Evolutionary conservation across 2,329 filamentous ascomycete genomes (phyloP), one percentile per base, ranked within the genome.

Genomic region (Penicillium occitanis): DNA sequence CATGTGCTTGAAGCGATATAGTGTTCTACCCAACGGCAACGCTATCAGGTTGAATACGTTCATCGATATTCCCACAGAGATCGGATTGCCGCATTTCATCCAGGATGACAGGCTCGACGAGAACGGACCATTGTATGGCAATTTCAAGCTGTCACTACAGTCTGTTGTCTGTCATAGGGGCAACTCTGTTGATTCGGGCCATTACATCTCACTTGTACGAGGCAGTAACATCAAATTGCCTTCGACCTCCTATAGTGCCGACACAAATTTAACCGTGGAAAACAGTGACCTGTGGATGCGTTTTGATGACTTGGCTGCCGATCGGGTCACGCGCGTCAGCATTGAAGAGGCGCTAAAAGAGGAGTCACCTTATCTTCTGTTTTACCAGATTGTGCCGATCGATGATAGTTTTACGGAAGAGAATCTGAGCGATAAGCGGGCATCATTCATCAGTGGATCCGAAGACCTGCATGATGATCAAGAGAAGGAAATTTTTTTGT

Each of bases 321-420:
- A 88, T 65, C 87, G 94, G 30, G 90, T 98, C 2, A 85, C 84
- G 0, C 85, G 90, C 64, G 88, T 97, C 59, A 87, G 96, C 72
- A 90, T 97, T 69, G 89, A 91, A 68, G 80, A 90, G 70, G 90
- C 91, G 0, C 80, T 98, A 60, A 90, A 87, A 70, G 86, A 90
- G n/a, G 93, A 97, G 76, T 96, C 92, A 76, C 94, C 95, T 0
- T 98, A 98, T 75, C 85, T 98, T 6, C 83, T 99, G 0, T 98
- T 98, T 77, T 99, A 97, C 74, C 94, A 97, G 76, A 91, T 98
- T 48, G 86, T 96, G 35, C 93, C 94, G 0, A 92, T 96, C 73
- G 87, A 92, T 35, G 91, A 93, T 65, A 78, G 77, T 19, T 25
- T 58, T 19, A 74, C 74, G 5, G 72, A 75, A 46, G 72, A 73